Evolutionary conservation across 495 filamentous ascomycete genomes (phyloP).

Genomic region (Aspergillus sclerotiicarbonarius): DNA sequence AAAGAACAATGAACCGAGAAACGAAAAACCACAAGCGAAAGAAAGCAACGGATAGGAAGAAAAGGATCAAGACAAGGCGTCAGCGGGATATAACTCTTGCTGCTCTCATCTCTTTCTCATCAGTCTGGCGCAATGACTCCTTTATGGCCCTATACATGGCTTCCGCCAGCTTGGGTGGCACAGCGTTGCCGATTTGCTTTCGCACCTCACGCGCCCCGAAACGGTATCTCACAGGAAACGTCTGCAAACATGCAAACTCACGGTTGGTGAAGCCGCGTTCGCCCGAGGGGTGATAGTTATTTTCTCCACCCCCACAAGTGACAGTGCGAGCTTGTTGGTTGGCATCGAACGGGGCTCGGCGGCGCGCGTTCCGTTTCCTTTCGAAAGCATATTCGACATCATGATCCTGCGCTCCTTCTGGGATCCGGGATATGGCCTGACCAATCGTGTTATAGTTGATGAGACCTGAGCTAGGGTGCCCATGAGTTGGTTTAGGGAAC

Average conservation of each 20-base stretch:
- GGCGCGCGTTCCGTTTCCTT: constrained; percentile 14
- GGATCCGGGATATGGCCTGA: constrained; percentile 46
- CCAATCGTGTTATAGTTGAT: constrained; percentile 44
- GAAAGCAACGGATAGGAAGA: too few relatives aligned
- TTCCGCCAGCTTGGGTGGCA: constrained; percentile 64
- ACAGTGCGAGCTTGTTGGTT: constrained; percentile 57
- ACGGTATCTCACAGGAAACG: constrained; percentile 64
- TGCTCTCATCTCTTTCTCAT: constrained; percentile 37
- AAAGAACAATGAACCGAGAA: too few relatives aligned
- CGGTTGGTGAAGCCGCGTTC: constrained; percentile 63
- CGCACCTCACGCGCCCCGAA: constrained; percentile 52
- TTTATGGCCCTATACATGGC: constrained; percentile 59
- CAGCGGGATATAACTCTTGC: background rate
- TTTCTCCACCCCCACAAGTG: constrained; percentile 65
- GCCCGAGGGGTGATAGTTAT: constrained; percentile 68
- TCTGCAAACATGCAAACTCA: constrained; percentile 74
- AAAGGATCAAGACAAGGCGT: background rate
- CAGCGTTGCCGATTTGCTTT: constrained; percentile 85
- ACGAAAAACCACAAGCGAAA: too few relatives aligned
- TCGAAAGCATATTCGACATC: constrained; percentile 32
- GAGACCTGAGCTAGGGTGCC: constrained; percentile 26
- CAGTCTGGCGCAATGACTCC: constrained; percentile 54
- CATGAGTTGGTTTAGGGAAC: constrained; percentile 68
- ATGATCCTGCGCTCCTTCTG: constrained; percentile 40
- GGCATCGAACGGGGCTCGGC: constrained; percentile 38